Evolutionary conservation across 1,139 yeast genomes (phyloP).

Genomic region (Candida frijolesensis): DNA sequence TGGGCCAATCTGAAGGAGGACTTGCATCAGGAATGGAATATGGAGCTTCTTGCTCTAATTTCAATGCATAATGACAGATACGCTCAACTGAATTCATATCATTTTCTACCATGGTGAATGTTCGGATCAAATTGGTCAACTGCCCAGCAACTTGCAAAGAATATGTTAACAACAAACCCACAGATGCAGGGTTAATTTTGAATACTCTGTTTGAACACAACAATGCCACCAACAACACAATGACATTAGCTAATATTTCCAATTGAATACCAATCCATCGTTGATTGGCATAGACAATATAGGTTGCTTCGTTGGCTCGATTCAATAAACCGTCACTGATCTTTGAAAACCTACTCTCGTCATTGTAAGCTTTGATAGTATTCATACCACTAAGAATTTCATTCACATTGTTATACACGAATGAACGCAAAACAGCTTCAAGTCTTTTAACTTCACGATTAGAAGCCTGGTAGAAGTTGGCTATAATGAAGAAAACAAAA

Average conservation of each 20-base stretch:
- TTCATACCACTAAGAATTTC: slow-evolving; percentile 74
- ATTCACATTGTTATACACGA: slow-evolving; percentile 62
- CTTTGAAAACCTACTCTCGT: slow-evolving; percentile 49
- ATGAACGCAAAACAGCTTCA: slow-evolving; percentile 40
- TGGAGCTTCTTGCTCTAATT: slow-evolving; percentile 42
- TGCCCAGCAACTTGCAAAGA: slow-evolving; percentile 52
- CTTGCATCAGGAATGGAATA: slow-evolving; percentile 50
- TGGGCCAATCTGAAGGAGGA: slow-evolving; percentile 54
- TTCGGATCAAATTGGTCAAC: slow-evolving; percentile 50
- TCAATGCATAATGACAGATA: slow-evolving; percentile 63
- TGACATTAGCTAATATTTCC: slow-evolving; percentile 53
- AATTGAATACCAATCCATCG: slow-evolving; percentile 76
- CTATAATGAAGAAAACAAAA: slow-evolving; percentile 47
- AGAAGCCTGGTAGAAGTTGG: slow-evolving; percentile 38
- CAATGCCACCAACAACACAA: slow-evolving; percentile 52
- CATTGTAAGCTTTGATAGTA: slow-evolving; percentile 66
- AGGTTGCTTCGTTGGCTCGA: slow-evolving; percentile 73
- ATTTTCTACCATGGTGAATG: slow-evolving; percentile 72
- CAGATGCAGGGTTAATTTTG: slow-evolving; percentile 61
- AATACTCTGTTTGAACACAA: slow-evolving; percentile 68
- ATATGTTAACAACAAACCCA: slow-evolving; percentile 71
- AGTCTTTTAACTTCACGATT: slow-evolving; percentile 46
- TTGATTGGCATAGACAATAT: slow-evolving; percentile 66
- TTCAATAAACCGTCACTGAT: slow-evolving; percentile 55
- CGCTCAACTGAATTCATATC: slow-evolving; percentile 89